Conservation (phyloP, 139 green algal species). For the Prasinococcaceae sp. region DNA sequence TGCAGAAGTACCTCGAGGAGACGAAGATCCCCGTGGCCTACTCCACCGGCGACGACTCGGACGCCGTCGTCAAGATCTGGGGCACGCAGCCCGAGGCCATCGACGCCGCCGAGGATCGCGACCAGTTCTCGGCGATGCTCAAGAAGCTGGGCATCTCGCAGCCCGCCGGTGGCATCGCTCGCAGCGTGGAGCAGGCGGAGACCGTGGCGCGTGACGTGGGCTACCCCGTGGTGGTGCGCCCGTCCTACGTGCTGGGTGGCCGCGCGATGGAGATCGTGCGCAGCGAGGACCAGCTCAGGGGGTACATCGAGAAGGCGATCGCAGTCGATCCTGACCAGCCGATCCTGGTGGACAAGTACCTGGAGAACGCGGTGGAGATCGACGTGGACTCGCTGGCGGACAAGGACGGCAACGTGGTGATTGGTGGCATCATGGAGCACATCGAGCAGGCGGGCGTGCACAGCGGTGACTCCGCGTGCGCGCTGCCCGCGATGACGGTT, state of each 20-base stretch:
- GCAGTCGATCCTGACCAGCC: slow-evolving; percentile 78
- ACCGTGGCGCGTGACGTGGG: slow-evolving; percentile 58
- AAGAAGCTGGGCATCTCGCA: slow-evolving; percentile 74
- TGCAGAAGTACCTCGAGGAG: slow-evolving; percentile 43
- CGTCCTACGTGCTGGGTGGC: slow-evolving; percentile 91
- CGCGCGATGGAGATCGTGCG: slow-evolving; percentile 94
- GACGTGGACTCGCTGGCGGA: slow-evolving; percentile 91
- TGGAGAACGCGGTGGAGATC: slow-evolving; percentile 77
- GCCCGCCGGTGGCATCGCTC: slow-evolving; percentile 39
- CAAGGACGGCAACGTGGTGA: slow-evolving; percentile 82
- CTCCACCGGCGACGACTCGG: too few species aligned
- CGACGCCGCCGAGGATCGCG: slow-evolving; percentile 91
- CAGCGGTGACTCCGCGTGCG: slow-evolving; percentile 87
- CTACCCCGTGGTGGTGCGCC: slow-evolving; percentile 96
- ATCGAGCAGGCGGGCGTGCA: slow-evolving; percentile 95
- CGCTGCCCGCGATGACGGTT: slow-evolving; percentile 81
- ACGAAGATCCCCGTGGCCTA: slow-evolving; percentile 21
- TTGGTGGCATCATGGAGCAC: slow-evolving; percentile 99
- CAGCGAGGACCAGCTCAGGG: slow-evolving; percentile 55
- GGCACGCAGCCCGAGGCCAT: slow-evolving; percentile 88
- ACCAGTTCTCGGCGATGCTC: slow-evolving; percentile 58
- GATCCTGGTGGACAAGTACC: slow-evolving; percentile 95
- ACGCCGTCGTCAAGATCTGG: slow-evolving; percentile 83
- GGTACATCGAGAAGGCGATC: slow-evolving; percentile 27
- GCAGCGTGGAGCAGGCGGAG: slow-evolving; percentile 59